Evolutionary conservation across 73 alveolate genomes (phyloP), one percentile per base, ranked within the genome.

Genomic region (Halteria grandinella): DNA sequence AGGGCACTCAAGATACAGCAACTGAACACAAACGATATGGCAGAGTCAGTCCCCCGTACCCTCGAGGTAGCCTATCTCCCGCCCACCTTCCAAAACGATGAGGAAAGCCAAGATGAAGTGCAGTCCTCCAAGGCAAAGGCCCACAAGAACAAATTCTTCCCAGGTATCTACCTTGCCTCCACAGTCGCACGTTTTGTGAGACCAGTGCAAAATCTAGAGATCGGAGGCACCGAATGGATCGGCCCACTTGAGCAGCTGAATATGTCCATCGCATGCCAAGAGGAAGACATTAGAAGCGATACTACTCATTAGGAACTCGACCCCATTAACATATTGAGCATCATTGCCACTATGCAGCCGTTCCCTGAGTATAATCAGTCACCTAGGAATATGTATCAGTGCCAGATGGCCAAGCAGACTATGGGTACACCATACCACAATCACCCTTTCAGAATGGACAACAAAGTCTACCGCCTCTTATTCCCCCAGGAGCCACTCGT

Each of bases 351-450:
- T 0, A 84, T 91, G 57, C 96, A 96, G 4, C 99, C 99, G 39
- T 98, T 98, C 89, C 88, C 98, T 25, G 98, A 98, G 58, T 97
- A 97, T 90, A 98, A 98, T 90, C 96, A 98, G 81, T 89, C 98
- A 43, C 99, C 99, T 0, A 75, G 99, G 40, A 97, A 97, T 82
- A 96, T 97, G 99, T 97, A 97, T 89, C 97, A 96, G 74, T 97
- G 99, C 89, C 95, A 97, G 84, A 98, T 98, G 99, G 98, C 98
- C 34, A 98, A 98, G 88, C 97, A 98, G 91, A 98, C 99, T 14
- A 95, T 98, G 99, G 99, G 99, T 18, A 93, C 98, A 18, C 98
- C 99, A 0, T 94, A 88, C 88, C 98, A 93, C 85, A 95, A 95
- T 73, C 95, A 92, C 74, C 99, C 97, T 17, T 92, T 82, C 83